Evolutionary conservation across 2,329 filamentous ascomycete species (phyloP).

Genomic region (Diaporthe ampelina): DNA sequence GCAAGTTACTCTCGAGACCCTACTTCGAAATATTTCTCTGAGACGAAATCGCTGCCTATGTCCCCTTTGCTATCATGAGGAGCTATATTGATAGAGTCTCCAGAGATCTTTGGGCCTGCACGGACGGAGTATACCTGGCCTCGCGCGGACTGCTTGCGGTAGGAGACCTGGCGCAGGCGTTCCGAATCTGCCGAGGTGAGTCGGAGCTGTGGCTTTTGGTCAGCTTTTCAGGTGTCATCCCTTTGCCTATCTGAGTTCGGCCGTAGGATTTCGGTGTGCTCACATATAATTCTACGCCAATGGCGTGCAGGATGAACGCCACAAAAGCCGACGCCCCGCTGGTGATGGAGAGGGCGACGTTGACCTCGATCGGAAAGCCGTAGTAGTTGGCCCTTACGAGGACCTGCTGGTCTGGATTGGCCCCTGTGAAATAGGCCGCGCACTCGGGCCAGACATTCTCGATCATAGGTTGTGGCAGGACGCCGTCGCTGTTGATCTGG

Average conservation of each 20-base stretch:
- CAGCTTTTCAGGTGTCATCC: background rate
- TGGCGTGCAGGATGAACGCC: conserved; percentile 63
- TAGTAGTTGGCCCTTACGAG: conserved; percentile 52
- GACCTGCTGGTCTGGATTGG: conserved; percentile 46
- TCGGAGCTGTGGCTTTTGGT: conserved; percentile 54
- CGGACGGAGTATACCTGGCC: conserved; percentile 65
- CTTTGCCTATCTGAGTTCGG: background rate
- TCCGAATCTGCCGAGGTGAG: conserved; percentile 68
- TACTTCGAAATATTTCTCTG: background rate
- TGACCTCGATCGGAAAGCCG: conserved; percentile 50
- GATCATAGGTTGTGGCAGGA: conserved; percentile 48
- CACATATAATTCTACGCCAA: conserved; percentile 64
- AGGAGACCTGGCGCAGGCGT: conserved; percentile 67
- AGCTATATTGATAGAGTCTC: conserved; percentile 50
- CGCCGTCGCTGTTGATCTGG: conserved; percentile 59
- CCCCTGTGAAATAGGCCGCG: conserved; percentile 52
- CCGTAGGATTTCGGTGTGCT: conserved; percentile 42
- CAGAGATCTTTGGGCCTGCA: conserved; percentile 59
- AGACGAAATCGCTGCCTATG: background rate
- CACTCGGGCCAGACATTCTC: conserved; percentile 61
- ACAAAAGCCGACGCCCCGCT: conserved; percentile 70
- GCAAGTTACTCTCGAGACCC: background rate
- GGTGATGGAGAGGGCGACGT: conserved; percentile 58
- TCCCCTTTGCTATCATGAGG: background rate
- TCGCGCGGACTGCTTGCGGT: conserved; percentile 67